These are phyloP conservation scores for Stephania cephalantha DNA, from an alignment of 164 flowering plant genomes.

Conservation along the genomic window DNA sequence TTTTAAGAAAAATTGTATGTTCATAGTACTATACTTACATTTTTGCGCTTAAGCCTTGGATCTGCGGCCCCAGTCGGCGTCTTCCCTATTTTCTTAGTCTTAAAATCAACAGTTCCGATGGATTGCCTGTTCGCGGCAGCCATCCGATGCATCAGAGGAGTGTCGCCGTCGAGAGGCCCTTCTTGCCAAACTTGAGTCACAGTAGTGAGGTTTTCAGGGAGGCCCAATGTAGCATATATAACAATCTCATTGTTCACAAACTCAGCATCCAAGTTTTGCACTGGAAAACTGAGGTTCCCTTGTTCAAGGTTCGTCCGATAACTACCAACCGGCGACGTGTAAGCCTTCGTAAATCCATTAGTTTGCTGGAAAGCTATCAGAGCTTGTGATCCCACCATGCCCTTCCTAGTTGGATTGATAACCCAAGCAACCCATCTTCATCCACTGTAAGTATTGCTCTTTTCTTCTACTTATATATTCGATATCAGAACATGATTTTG, in stretches of 20 bases:
- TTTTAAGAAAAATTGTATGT: no score
- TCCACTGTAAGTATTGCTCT: no score
- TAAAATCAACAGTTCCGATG: slow-evolving; percentile 35
- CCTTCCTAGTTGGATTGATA: slow-evolving; percentile 16
- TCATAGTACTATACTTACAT: slow-evolving; percentile 27
- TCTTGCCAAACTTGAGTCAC: slow-evolving; percentile 8
- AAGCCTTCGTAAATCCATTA: slow-evolving; percentile 18
- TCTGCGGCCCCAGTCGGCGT: slow-evolving; percentile 17
- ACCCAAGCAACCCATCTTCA: slow-evolving; percentile 40
- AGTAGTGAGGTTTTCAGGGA: neutral
- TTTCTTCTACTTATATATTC: no score
- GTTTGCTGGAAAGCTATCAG: slow-evolving; percentile 37
- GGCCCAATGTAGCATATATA: neutral
- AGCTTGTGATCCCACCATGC: slow-evolving; percentile 49
- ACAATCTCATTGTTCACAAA: no score
- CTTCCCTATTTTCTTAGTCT: slow-evolving; percentile 22
- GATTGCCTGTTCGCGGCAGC: slow-evolving; percentile 26
- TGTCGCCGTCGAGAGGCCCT: neutral
- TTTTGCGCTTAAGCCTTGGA: slow-evolving; percentile 19
- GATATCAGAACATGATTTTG: no score
- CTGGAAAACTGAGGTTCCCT: slow-evolving; percentile 12
- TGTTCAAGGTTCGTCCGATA: slow-evolving; percentile 16
- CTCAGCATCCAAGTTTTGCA: no score
- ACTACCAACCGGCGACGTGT: slow-evolving; percentile 26
- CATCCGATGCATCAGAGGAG: slow-evolving; percentile 21